Conservation (phyloP, 768 basidiomycete species). For the Suillus discolor region DNA sequence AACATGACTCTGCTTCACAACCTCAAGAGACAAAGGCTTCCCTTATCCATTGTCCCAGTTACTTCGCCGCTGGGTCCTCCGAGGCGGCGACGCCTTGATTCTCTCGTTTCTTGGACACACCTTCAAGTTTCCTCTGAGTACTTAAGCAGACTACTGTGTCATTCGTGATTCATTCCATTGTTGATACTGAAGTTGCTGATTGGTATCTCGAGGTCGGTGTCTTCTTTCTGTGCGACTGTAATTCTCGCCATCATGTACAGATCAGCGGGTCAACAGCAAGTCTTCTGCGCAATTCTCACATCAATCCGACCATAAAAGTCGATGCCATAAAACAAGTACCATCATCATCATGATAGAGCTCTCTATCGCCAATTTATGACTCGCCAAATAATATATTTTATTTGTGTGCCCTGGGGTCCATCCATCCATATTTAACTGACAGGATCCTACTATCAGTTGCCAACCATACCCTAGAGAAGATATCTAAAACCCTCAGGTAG, state of each 20-base stretch:
- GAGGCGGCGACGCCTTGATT: no score
- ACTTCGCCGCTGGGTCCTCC: neutral
- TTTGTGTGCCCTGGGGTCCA: neutral
- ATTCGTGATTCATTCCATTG: no score
- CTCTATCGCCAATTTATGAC: neutral
- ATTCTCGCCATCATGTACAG: no score
- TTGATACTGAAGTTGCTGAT: no score
- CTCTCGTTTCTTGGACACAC: no score
- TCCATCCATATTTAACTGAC: neutral
- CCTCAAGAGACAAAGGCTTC: neutral
- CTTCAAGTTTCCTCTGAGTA: no score
- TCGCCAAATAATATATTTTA: neutral
- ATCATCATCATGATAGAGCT: neutral
- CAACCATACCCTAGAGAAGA: constrained; percentile 35
- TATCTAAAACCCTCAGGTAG: constrained; percentile 45
- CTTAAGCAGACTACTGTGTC: no score
- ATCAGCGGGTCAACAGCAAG: no score
- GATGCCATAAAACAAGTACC: neutral
- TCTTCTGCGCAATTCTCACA: neutral
- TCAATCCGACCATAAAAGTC: neutral
- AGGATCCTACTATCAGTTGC: neutral
- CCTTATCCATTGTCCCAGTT: neutral
- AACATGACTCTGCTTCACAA: neutral
- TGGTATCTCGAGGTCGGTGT: no score
- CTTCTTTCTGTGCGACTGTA: no score